These are phyloP conservation scores for Neopestalotiopsis clavispora DNA, from an alignment of 2,329 filamentous ascomycete species.

Conservation along the genomic window DNA sequence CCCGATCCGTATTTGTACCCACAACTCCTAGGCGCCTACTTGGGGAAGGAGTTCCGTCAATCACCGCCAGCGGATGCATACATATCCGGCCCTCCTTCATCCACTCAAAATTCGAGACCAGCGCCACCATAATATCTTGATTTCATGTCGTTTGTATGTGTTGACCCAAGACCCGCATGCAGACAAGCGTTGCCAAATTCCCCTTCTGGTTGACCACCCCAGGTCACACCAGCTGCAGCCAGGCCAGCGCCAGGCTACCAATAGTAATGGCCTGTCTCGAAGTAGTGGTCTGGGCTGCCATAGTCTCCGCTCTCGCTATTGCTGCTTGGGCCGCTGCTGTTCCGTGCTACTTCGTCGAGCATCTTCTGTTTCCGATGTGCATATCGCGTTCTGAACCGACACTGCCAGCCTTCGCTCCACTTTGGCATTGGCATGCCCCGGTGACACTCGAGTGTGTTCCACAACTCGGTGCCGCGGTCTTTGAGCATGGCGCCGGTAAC, in stretches of 20 bases:
- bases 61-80: slow-evolving; percentile 9
- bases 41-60: slow-evolving; percentile 5
- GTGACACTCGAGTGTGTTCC: slow-evolving; percentile 21
- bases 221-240: too few relatives aligned
- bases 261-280: slow-evolving; percentile 3
- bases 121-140: slow-evolving; percentile 7
- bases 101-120: slow-evolving; percentile 11
- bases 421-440: slow-evolving; percentile 20
- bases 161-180: slow-evolving; percentile 2
- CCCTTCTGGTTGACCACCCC: not conserved
- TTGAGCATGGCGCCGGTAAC: slow-evolving; percentile 19
- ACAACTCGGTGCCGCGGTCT: slow-evolving; percentile 18
- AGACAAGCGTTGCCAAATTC: not conserved
- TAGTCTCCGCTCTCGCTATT: slow-evolving; percentile 12
- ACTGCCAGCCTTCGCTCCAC: slow-evolving; percentile 22
- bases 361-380: slow-evolving; percentile 21
- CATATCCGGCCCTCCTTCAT: slow-evolving; percentile 10
- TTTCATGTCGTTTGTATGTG: not conserved
- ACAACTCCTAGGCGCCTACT: slow-evolving; percentile 8
- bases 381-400: slow-evolving; percentile 19
- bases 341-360: slow-evolving; percentile 17
- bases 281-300: slow-evolving; percentile 4
- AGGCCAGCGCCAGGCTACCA: slow-evolving; percentile 1
- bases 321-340: slow-evolving; percentile 15
- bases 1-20: slow-evolving; percentile 12